Evolutionary conservation across 176 grass and related monocot genomes (phyloP), one percentile per base, ranked within the genome.

Genomic region (Saccharum officinarum): DNA sequence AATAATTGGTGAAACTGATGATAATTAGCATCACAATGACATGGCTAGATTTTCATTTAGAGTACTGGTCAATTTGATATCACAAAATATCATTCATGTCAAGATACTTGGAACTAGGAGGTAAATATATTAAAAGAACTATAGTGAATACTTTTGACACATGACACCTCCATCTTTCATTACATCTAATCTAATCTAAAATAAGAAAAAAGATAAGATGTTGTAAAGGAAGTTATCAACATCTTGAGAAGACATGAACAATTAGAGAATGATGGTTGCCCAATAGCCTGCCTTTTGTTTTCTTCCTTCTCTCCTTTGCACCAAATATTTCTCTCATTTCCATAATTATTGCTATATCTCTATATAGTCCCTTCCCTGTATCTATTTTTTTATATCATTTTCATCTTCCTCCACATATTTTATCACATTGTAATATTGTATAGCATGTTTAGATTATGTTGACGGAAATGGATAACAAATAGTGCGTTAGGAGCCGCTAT

Each of bases 1-100:
- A 80, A 85, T 69, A 89, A 83, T 50, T 79, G 79, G 25, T 83
- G 52, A 57, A 57, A 64, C 17, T 52, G 83, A 14, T 17, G 34
- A 26, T 22, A 4, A 22, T 71, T 59, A 73, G 79, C 64, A 0
- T 73, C 71, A 36, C 41, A 67, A 83, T 81, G 31, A 52, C n/a
- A 67, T 10, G 18, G 6, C 1, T 40, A 75, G 31, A 75, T 12
- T 75, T 14, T 57, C 46, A 52, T 49, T 57, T 33, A 55, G 17
- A 17, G 25, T 45, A 75, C 3, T 15, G 12, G 17, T 45, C 22
- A 46, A 60, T 42, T 54, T 81, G 62, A 82, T 36, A 54, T 28
- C 9, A 22, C 25, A 30, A 33, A 22, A 39, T 41, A 15, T 65
- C 65, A 67, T 54, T 36, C 55, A 80, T 52, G 45, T 41, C 16